phyloP scores from a whole-genome alignment of 768 basidiomycete genomes.

The Leccinum variicolor region DNA sequence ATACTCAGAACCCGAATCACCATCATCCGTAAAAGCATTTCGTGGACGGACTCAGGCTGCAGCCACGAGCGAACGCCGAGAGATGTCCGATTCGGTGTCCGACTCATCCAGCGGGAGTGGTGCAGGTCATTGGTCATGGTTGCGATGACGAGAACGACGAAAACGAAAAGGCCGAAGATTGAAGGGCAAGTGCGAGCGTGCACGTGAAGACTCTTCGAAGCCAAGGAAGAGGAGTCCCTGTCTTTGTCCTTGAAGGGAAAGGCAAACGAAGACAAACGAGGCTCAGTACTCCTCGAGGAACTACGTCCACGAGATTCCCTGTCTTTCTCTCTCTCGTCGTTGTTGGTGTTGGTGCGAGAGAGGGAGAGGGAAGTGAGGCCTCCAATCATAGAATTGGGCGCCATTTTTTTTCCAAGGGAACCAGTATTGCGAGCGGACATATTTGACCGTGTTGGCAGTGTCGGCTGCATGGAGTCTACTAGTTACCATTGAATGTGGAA shows the following conservation, averaged over 20 bases:
- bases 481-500: background rate
- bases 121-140: constrained; percentile 53
- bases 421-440: constrained; percentile 35
- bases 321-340: constrained; percentile 37
- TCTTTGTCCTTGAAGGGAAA: constrained; percentile 34
- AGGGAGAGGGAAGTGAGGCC: constrained; percentile 64
- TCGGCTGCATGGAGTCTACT: constrained; percentile 4
- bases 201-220: constrained; percentile 52
- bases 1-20: constrained; percentile 62
- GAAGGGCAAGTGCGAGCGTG: constrained; percentile 82
- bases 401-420: constrained; percentile 55
- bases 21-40: constrained; percentile 58
- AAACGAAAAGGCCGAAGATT: constrained; percentile 62
- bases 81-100: constrained; percentile 41
- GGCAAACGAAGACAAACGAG: constrained; percentile 49
- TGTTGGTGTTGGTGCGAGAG: constrained; percentile 46
- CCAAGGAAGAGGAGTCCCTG: constrained; percentile 34
- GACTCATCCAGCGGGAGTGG: constrained; percentile 57
- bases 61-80: constrained; percentile 34
- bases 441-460: constrained; percentile 32
- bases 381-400: constrained; percentile 69
- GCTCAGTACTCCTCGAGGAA: constrained; percentile 36
- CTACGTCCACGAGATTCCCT: constrained; percentile 51
- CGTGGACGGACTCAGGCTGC: constrained; percentile 54
- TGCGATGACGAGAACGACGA: constrained; percentile 23